Conservation (phyloP, 495 filamentous ascomycete genomes). For the Penicillium arizonense region DNA sequence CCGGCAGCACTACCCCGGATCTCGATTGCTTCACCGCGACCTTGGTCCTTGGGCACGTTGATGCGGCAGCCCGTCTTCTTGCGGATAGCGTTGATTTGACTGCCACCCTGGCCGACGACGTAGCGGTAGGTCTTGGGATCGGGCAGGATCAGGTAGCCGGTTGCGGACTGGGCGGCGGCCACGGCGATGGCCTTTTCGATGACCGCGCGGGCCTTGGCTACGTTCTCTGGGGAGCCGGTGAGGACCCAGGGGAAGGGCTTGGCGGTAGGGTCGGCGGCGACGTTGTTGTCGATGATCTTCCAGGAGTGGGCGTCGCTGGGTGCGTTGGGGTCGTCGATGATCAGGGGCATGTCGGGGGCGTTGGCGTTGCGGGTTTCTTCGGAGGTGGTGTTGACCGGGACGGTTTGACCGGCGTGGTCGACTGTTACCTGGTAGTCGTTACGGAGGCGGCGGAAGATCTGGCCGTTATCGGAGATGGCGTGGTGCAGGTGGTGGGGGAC, state of each 20-base stretch:
- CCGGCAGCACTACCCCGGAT: constrained; percentile 75
- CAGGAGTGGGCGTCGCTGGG: constrained; percentile 69
- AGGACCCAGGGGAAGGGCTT: constrained; percentile 86
- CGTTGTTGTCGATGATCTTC: constrained; percentile 65
- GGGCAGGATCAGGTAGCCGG: constrained; percentile 84
- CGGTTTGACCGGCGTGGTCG: constrained; percentile 76
- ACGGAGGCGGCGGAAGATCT: constrained; percentile 84
- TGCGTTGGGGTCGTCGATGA: constrained; percentile 74
- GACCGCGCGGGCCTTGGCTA: constrained; percentile 72
- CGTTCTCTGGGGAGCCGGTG: constrained; percentile 68
- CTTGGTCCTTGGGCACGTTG: constrained; percentile 80
- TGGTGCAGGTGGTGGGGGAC: constrained; percentile 82
- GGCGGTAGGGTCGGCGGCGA: constrained; percentile 30
- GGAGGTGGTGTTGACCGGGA: constrained; percentile 62
- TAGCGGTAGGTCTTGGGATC: constrained; percentile 87
- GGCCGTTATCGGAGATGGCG: constrained; percentile 79
- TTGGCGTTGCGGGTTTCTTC: constrained; percentile 43
- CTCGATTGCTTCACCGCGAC: constrained; percentile 80
- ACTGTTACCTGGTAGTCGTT: constrained; percentile 84
- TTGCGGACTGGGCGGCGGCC: constrained; percentile 67
- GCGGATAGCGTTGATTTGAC: constrained; percentile 87
- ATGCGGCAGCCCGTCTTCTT: constrained; percentile 91
- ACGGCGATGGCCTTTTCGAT: constrained; percentile 69
- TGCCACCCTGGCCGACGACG: constrained; percentile 85
- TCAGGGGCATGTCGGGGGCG: constrained; percentile 69